phyloP scores from a whole-genome alignment of 1,284 basidiomycete genomes.

The Phlebopus sp. region DNA sequence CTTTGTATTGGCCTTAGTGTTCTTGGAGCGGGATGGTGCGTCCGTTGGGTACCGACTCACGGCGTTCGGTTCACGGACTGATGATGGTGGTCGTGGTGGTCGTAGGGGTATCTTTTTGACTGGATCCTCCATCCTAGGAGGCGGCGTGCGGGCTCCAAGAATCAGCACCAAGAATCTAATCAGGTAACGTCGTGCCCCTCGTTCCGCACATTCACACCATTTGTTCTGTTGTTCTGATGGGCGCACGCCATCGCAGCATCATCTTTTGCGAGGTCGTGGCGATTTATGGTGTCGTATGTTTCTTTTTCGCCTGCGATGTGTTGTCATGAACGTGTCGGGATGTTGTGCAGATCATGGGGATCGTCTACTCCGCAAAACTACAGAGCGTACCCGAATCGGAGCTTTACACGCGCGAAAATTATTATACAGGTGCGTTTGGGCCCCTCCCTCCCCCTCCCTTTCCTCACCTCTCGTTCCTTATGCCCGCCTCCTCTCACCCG shows the following conservation, averaged over 20 bases:
- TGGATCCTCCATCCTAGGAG: constrained; percentile 92
- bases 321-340: too few relatives aligned
- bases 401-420: constrained; percentile 81
- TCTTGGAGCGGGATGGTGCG: constrained; percentile 92
- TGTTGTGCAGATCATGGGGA: constrained; percentile 93
- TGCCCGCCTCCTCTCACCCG: too few relatives aligned
- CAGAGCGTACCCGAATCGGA: constrained; percentile 54
- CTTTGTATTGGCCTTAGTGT: constrained; percentile 94
- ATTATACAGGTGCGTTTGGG: constrained; percentile 84
- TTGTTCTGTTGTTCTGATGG: background rate
- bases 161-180: constrained; percentile 98
- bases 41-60: constrained; percentile 15
- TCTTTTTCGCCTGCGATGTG: too few relatives aligned
- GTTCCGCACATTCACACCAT: too few relatives aligned
- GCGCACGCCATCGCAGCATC: constrained; percentile 58
- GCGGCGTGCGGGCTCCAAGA: constrained; percentile 90
- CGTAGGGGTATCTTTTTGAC: constrained; percentile 97
- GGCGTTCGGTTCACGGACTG: constrained; percentile 1
- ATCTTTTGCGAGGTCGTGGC: constrained; percentile 99
- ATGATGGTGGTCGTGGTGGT: too few relatives aligned
- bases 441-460: too few relatives aligned
- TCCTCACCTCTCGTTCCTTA: too few relatives aligned
- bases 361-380: constrained; percentile 88
- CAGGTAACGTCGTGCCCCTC: too few relatives aligned
- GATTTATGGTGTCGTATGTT: constrained; percentile 88